Evolutionary conservation across 257 asterid species (phyloP).

Genomic region (Schizonepeta tenuifolia): DNA sequence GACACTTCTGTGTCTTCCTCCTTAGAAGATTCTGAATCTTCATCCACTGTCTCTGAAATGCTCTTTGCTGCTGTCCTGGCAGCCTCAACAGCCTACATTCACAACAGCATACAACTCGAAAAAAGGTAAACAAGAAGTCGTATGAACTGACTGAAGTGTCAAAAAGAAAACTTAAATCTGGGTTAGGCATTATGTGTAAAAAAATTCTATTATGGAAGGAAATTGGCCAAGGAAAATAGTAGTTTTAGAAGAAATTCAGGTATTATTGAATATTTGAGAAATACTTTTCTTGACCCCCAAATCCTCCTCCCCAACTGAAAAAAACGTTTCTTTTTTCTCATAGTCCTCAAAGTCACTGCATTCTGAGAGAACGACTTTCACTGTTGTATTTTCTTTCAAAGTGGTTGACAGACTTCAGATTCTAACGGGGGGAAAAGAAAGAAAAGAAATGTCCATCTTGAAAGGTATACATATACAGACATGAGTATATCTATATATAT

Average conservation of each 20-base stretch:
- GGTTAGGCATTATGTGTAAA: not conserved
- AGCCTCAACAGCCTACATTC: conserved; percentile 82
- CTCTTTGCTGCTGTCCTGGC: conserved; percentile 68
- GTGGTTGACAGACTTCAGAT: not conserved
- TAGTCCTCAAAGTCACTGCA: not conserved
- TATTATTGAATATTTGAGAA: not conserved
- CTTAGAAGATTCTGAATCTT: conserved; percentile 72
- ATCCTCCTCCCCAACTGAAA: not conserved
- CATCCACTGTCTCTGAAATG: conserved; percentile 57
- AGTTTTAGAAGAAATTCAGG: not conserved
- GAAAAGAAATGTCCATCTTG: not conserved
- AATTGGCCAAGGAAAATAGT: not conserved
- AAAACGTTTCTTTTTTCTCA: not conserved
- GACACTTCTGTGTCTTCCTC: conserved; percentile 52
- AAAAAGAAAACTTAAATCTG: not conserved
- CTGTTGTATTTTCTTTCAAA: not conserved
- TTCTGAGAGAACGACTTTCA: conserved; percentile 2
- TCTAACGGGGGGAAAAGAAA: no score
- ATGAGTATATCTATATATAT: not conserved
- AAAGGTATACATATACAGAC: not conserved
- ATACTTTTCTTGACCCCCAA: not conserved
- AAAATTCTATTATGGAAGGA: not conserved
- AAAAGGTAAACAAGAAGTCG: conserved; percentile 5
- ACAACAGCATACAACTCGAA: conserved; percentile 33
- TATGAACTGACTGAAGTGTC: conserved; percentile 7